Conservation (phyloP, 495 filamentous ascomycete genomes). For the Friedmanniomyces simplex region DNA sequence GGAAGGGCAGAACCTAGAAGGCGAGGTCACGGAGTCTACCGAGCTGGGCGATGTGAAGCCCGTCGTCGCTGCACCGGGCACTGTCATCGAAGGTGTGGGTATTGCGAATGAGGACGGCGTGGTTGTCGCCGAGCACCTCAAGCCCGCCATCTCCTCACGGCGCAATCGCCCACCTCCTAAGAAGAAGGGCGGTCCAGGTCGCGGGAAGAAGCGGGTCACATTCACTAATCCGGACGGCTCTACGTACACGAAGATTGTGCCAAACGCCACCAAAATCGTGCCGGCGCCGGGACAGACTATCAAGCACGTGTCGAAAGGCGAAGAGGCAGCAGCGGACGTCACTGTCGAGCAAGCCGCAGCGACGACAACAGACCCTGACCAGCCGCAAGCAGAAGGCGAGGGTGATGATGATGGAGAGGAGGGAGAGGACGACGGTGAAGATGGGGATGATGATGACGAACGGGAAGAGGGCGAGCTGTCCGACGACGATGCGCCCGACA, state of each 20-base stretch:
- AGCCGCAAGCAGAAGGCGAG: constrained; percentile 19
- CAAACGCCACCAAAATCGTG: constrained; percentile 19
- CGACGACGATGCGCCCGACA: constrained; percentile 15
- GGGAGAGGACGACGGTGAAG: constrained; percentile 22
- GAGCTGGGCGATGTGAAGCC: constrained; percentile 29
- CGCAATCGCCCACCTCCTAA: constrained; percentile 56
- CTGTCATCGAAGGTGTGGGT: constrained; percentile 52
- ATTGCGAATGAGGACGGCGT: constrained; percentile 51
- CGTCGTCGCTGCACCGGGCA: constrained; percentile 44
- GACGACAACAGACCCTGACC: constrained; percentile 21
- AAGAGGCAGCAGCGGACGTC: constrained; percentile 24
- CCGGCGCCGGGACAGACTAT: constrained; percentile 19
- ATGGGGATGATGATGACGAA: constrained; percentile 26
- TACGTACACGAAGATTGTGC: constrained; percentile 21
- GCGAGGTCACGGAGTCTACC: constrained; percentile 58
- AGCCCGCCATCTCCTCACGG: constrained; percentile 30
- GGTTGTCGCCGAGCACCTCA: constrained; percentile 45
- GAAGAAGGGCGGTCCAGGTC: constrained; percentile 27
- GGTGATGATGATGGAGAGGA: constrained; percentile 23
- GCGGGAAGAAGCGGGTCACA: constrained; percentile 33
- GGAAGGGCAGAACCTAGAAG: constrained; percentile 71
- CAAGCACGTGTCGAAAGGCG: constrained; percentile 24
- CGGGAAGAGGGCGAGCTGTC: constrained; percentile 23
- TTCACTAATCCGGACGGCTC: constrained; percentile 27
- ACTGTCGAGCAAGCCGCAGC: constrained; percentile 27